Evolutionary conservation across 2,329 filamentous ascomycete species (phyloP), one percentile per base, ranked within the genome.

Genomic region (Immersiporthe knoxdaviesiana): DNA sequence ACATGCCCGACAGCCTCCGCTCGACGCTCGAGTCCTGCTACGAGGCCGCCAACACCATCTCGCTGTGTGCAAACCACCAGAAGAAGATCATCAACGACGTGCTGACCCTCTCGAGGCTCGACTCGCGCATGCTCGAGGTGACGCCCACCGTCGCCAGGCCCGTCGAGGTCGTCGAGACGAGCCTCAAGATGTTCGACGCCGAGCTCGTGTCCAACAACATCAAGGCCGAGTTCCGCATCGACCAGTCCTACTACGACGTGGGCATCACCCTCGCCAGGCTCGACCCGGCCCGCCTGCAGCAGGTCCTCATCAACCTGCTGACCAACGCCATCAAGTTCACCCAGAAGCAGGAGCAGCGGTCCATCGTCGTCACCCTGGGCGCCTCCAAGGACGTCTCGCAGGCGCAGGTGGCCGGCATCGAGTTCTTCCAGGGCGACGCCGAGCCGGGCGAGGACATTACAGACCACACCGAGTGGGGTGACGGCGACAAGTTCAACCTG

Each of bases 31-130:
- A 88, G 27, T 81, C 80, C 44, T 87, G 87, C 70, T 84, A 93
- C 27, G 91, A 94, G 77, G 91, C 92, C 8, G 90, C 92, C n/a
- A 91, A 92, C 73, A 94, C 92, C 1, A 94, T 95, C 76, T 89
- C 90, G 30, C 83, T 94, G 18, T 96, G 92, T 77, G 91, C 91
- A 65, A 92, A 89, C 75, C 92, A 93, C 79, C 91, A 94, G 78
- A 94, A 94, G 78, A 83, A 89, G 11, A 92, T 93, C 59, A 89
- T 92, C n/a, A 90, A 92, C 74, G 90, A 92, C 75, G 90, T 92
- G 35, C 80, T 93, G 52, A 92, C 89, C 12, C 84, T 92, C 74
- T 92, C 89, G 3, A 92, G 94, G 76, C 84, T 95, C 39, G 91
- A 95, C 75, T 92, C 91, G 2, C 90, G 90, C 52, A 86, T 94